A percentile compares a stretch with the other conserved stretches of the same genome.
Conservation (phyloP, 352 stramenopile species). For the Phytophthora hybrid region DNA sequence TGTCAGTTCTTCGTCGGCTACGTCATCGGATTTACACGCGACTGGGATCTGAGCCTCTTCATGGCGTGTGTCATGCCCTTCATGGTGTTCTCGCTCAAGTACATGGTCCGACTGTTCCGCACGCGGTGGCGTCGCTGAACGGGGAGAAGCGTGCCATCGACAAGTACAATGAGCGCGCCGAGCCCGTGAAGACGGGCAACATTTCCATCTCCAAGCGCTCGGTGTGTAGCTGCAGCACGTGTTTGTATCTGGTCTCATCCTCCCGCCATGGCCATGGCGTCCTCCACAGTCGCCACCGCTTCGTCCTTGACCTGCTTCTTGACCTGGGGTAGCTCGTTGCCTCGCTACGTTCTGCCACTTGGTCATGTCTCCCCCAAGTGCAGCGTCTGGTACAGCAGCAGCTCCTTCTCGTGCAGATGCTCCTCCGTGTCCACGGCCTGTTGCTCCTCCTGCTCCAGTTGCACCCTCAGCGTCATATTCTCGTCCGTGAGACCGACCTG, state of each 20-base stretch:
- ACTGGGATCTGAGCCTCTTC: constrained; percentile 51
- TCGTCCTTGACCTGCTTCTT: constrained; percentile 58
- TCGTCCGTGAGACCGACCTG: constrained; percentile 80
- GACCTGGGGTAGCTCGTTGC: constrained; percentile 69
- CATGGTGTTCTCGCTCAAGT: constrained; percentile 42
- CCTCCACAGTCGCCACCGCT: constrained; percentile 40
- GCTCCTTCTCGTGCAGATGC: constrained; percentile 66
- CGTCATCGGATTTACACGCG: constrained; percentile 48
- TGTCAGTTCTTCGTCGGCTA: constrained; percentile 50
- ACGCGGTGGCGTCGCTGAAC: constrained; percentile 48
- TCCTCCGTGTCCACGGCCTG: constrained; percentile 57
- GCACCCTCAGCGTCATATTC: constrained; percentile 62
- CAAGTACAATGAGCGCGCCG: constrained; percentile 41
- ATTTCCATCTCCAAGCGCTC: constrained; percentile 28
- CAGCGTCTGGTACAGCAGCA: constrained; percentile 66
- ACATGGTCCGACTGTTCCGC: constrained; percentile 39
- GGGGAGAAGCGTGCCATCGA: constrained; percentile 39
- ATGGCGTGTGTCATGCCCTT: constrained; percentile 53
- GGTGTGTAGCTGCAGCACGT: constrained; percentile 54
- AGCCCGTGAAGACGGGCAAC: constrained; percentile 32
- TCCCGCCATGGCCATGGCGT: constrained; percentile 56
- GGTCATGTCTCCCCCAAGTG: too few relatives aligned
- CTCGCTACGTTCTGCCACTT: too few relatives aligned
- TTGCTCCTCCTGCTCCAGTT: constrained; percentile 58
- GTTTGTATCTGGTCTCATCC: constrained; percentile 57